Evolutionary conservation across 2,329 filamentous ascomycete genomes (phyloP).

Genomic region (Eutypa lata): DNA sequence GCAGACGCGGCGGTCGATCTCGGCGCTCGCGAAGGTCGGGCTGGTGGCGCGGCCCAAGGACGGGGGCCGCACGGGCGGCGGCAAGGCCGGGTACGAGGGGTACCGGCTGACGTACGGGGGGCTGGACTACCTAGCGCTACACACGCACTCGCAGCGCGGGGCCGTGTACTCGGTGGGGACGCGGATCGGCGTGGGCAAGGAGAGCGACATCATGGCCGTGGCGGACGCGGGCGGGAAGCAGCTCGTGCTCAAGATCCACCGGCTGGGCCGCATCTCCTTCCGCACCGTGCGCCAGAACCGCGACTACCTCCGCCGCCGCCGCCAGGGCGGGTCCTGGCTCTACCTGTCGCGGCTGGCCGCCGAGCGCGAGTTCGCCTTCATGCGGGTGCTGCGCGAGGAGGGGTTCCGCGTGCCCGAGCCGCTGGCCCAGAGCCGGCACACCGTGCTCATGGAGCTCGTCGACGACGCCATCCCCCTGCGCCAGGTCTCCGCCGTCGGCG

Average conservation of each 20-base stretch:
- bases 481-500: slow-evolving; percentile 79
- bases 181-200: slow-evolving; percentile 94
- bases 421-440: slow-evolving; percentile 86
- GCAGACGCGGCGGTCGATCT: slow-evolving; percentile 84
- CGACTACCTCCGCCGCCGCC: slow-evolving; percentile 71
- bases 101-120: slow-evolving; percentile 96
- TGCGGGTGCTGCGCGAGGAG: slow-evolving; percentile 79
- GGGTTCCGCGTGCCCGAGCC: slow-evolving; percentile 89
- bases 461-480: slow-evolving; percentile 91
- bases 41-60: slow-evolving; percentile 93
- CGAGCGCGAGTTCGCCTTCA: slow-evolving; percentile 91
- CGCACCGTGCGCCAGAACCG: slow-evolving; percentile 93
- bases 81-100: slow-evolving; percentile 82
- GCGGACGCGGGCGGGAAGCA: slow-evolving; percentile 76
- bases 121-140: slow-evolving; percentile 93
- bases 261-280: slow-evolving; percentile 93
- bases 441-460: slow-evolving; percentile 91
- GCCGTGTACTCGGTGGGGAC: slow-evolving; percentile 89
- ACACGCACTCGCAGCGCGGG: slow-evolving; percentile 77
- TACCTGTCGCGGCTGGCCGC: slow-evolving; percentile 92
- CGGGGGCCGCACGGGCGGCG: not conserved
- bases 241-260: slow-evolving; percentile 89
- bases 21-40: slow-evolving; percentile 84
- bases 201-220: slow-evolving; percentile 94
- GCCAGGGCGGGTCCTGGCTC: slow-evolving; percentile 79